Evolutionary conservation across 371 early-diverging fungal species (phyloP).

Genomic region (Rhizopus stolonifer): DNA sequence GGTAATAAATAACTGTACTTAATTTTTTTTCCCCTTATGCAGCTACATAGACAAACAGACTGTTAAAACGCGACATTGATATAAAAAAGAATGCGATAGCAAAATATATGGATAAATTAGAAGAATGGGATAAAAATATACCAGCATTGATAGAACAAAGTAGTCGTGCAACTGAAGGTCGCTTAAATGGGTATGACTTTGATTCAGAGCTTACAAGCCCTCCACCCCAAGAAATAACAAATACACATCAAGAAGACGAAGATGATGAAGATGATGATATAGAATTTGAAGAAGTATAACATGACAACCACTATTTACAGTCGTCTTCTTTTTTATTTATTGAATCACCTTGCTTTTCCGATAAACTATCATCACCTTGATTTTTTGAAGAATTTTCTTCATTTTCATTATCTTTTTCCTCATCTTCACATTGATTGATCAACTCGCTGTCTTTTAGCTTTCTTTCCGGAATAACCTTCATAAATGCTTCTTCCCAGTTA

Average conservation of each 20-base stretch:
- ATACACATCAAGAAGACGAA: constrained; percentile 5
- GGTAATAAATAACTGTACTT: constrained; percentile 17
- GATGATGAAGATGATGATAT: constrained; percentile 29
- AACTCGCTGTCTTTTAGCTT: constrained; percentile 62
- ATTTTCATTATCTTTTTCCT: constrained; percentile 18
- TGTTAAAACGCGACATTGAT: constrained; percentile 26
- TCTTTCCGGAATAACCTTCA: constrained; percentile 84
- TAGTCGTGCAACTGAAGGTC: constrained; percentile 10
- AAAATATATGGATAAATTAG: constrained; percentile 21
- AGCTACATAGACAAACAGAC: constrained; percentile 14
- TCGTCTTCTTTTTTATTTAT: background rate
- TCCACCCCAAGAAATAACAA: background rate
- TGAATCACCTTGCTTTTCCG: constrained; percentile 7
- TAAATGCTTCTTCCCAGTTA: constrained; percentile 82
- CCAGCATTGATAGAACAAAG: constrained; percentile 18
- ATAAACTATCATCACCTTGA: no score
- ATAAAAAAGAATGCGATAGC: constrained; percentile 23
- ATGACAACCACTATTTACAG: background rate
- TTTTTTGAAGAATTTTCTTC: no score
- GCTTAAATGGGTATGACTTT: constrained; percentile 18
- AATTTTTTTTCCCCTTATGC: background rate
- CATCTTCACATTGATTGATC: constrained; percentile 28
- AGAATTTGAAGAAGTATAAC: constrained; percentile 34
- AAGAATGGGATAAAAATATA: constrained; percentile 24
- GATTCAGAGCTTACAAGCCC: constrained; percentile 11